Conservation (phyloP, 768 basidiomycete genomes). For the Tephrocybe rancida region DNA sequence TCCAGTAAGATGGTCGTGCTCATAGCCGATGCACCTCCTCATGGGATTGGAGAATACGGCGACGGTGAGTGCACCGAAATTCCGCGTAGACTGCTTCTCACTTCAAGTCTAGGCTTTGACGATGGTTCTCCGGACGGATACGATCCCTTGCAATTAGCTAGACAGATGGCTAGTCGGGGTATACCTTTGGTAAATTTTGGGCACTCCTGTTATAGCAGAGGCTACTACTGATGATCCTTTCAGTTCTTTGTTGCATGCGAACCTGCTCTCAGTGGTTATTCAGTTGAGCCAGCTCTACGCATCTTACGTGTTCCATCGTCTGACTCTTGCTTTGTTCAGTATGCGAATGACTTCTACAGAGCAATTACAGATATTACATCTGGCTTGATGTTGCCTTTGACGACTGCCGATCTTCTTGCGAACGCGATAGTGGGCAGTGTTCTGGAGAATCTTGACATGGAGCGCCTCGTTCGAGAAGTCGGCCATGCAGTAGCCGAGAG, state of each 20-base stretch:
- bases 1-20: slow-evolving; percentile 97
- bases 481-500: slow-evolving; percentile 91
- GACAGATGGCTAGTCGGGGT: slow-evolving; percentile 88
- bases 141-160: slow-evolving; percentile 85
- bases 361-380: slow-evolving; percentile 92
- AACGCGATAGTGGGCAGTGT: slow-evolving; percentile 97
- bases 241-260: slow-evolving; percentile 99
- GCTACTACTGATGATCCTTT: slow-evolving; percentile 10
- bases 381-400: slow-evolving; percentile 94
- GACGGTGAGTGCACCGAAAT: slow-evolving; percentile 63
- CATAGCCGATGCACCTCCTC: slow-evolving; percentile 96
- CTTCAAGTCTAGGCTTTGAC: slow-evolving; percentile 69
- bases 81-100: slow-evolving; percentile 9
- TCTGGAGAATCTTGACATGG: slow-evolving; percentile 98
- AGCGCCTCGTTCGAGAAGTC: slow-evolving; percentile 91
- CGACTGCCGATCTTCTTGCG: slow-evolving; percentile 91
- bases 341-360: slow-evolving; percentile 93
- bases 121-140: slow-evolving; percentile 93
- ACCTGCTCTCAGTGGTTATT: slow-evolving; percentile 91
- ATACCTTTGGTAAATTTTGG: slow-evolving; percentile 72
- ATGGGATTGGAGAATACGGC: slow-evolving; percentile 96
- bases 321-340: slow-evolving; percentile 41
- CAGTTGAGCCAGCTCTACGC: slow-evolving; percentile 47
- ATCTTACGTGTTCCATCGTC: background rate
- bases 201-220: slow-evolving; percentile 5